phyloP scores from a whole-genome alignment of 2,329 filamentous ascomycete species.

The Fusarium virguliforme region DNA sequence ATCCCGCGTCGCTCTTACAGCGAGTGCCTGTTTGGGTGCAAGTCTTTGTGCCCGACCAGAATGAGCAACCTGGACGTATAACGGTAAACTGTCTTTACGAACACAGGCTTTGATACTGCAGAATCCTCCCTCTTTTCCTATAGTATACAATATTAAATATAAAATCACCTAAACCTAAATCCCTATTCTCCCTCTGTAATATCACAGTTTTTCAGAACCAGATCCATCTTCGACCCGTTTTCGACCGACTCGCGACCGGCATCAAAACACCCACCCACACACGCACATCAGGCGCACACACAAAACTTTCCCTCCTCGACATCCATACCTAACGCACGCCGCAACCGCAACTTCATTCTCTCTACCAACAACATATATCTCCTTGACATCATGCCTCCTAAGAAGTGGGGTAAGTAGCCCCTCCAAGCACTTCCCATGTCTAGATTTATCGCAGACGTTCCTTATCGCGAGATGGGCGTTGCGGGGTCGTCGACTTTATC shows the following conservation, averaged over 20 bases:
- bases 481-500: slow-evolving; percentile 30
- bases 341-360: slow-evolving; percentile 28
- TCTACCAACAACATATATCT: slow-evolving; percentile 4
- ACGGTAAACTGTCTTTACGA: no score
- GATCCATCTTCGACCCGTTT: slow-evolving; percentile 45
- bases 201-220: background rate
- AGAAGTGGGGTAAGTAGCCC: slow-evolving; percentile 61
- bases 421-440: slow-evolving; percentile 16
- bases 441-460: slow-evolving; percentile 18
- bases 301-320: slow-evolving; percentile 40
- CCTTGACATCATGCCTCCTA: slow-evolving; percentile 61
- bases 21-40: slow-evolving; percentile 20
- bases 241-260: slow-evolving; percentile 37
- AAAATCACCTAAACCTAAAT: background rate
- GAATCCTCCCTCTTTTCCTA: background rate
- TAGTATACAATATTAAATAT: background rate
- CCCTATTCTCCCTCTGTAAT: background rate
- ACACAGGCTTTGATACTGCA: background rate
- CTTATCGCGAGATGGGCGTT: slow-evolving; percentile 34
- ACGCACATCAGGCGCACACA: slow-evolving; percentile 42
- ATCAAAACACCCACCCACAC: slow-evolving; percentile 44
- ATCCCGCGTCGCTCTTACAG: slow-evolving; percentile 10
- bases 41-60: slow-evolving; percentile 44
- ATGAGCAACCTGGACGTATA: slow-evolving; percentile 11
- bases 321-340: slow-evolving; percentile 16